Evolutionary conservation across 768 basidiomycete species (phyloP), one percentile per base, ranked within the genome.

Genomic region (Boletus rubroflammeus): DNA sequence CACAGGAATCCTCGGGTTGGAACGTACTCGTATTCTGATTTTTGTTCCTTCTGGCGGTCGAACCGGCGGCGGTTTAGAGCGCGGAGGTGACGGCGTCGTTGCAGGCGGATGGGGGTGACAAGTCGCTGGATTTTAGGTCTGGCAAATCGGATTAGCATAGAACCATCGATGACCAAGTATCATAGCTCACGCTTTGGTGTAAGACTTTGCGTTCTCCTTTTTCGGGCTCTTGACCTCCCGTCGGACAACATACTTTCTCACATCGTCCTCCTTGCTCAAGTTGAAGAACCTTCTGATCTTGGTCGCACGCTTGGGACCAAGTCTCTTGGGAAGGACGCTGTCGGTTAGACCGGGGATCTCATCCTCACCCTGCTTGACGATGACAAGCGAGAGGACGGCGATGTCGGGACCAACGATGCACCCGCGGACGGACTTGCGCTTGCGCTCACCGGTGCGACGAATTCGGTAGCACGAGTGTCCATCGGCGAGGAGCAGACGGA

Each of bases 241-340:
- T 65, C 93, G 79, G 65, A 98, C 86, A 62, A 97, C 95, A 73
- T 96, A 98, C 77, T 97, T 95, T 77, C 92, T 85, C 55, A 99
- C 96, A 78, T 98, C 96, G 68, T 99, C 96, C 67, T 95, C 88
- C 83, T 98, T 98, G 77, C 82, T 80, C 71, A 98, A 78, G 81
- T 96, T 96, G 83, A 99, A 98, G 84, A 98, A 97, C 70, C 76
- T 82, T 73, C 94, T 83, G 76, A 99, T 98, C 84, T 95, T 96
- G 57, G 93, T 93, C 56, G 94, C 94, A 65, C 94, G 78, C 88
- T 98, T 98, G 69, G 96, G 96, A 54, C 96, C 96, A 60, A 97
- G 85, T 54, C 94, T 79, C 80, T 98, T 98, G 72, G 95, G 94
- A 46, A 98, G 83, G 62, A 95, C 86, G 62, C 73, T 82, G 72